Percentiles rank a stretch among this genome's conserved stretches.
Conservation (phyloP, 2,329 filamentous ascomycete genomes). For the Trichoderma aggressivum region DNA sequence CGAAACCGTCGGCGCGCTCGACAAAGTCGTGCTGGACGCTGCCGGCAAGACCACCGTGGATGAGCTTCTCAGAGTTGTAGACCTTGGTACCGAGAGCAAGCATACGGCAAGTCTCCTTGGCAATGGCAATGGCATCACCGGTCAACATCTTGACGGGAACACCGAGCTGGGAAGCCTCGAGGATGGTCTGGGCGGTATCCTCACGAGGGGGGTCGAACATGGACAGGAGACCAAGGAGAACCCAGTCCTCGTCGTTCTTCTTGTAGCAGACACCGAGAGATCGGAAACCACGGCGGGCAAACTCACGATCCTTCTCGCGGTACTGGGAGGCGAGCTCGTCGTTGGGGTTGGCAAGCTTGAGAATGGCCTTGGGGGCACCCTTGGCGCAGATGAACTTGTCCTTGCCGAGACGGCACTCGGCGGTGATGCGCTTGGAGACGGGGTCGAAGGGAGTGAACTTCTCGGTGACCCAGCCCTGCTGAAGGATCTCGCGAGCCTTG, state of each 20-base stretch:
- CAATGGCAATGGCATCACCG: conserved; percentile 90
- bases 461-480: conserved; percentile 75
- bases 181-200: conserved; percentile 86
- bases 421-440: conserved; percentile 88
- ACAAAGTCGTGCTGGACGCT: conserved; percentile 96
- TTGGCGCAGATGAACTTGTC: conserved; percentile 87
- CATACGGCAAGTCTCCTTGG: conserved; percentile 85
- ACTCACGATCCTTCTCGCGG: conserved; percentile 90
- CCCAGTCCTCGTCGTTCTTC: conserved; percentile 76
- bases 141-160: conserved; percentile 95
- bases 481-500: conserved; percentile 72
- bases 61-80: conserved; percentile 89
- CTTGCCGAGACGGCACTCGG: conserved; percentile 75
- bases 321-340: conserved; percentile 76
- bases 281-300: conserved; percentile 89
- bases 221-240: conserved; percentile 92
- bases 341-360: conserved; percentile 80
- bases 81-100: conserved; percentile 90
- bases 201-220: conserved; percentile 88
- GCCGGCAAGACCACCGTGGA: conserved; percentile 83
- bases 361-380: conserved; percentile 81
- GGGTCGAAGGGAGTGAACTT: conserved; percentile 86
- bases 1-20: conserved; percentile 91
- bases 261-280: conserved; percentile 91
- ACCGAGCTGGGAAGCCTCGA: conserved; percentile 83